These are phyloP conservation scores for Ganoderma lucidum DNA, from an alignment of 1,284 basidiomycete species.

Conservation along the genomic window DNA sequence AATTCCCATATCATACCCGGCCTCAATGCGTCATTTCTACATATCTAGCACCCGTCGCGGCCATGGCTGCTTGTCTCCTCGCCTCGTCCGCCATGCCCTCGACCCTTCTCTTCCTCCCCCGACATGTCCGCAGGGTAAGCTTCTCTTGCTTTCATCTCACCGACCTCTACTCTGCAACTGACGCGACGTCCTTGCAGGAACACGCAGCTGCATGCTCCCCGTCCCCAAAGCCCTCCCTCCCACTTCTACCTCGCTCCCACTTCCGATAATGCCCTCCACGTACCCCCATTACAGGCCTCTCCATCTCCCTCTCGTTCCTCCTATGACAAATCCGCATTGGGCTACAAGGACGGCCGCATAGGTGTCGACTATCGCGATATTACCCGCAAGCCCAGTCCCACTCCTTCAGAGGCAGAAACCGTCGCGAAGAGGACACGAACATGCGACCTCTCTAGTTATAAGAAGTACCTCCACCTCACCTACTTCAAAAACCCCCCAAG, in stretches of 20 bases:
- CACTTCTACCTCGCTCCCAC: background rate
- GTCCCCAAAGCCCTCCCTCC: background rate
- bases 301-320: background rate
- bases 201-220: constrained; percentile 8
- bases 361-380: constrained; percentile 35
- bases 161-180: background rate
- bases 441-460: constrained; percentile 1
- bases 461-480: constrained; percentile 34
- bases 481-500: constrained; percentile 38
- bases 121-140: background rate
- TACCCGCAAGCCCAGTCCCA: constrained; percentile 49
- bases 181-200: background rate
- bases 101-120: background rate
- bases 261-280: constrained; percentile 3
- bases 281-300: constrained; percentile 4
- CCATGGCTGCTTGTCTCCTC: background rate
- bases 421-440: constrained; percentile 11
- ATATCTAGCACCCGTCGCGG: background rate
- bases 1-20: background rate
- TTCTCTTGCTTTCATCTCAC: background rate
- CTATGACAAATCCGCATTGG: background rate
- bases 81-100: background rate
- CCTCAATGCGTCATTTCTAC: background rate
- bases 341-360: constrained; percentile 6
- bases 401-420: constrained; percentile 40